Evolutionary conservation across 805 yeast genomes (phyloP).

Genomic region (Suhomyces prunicola): DNA sequence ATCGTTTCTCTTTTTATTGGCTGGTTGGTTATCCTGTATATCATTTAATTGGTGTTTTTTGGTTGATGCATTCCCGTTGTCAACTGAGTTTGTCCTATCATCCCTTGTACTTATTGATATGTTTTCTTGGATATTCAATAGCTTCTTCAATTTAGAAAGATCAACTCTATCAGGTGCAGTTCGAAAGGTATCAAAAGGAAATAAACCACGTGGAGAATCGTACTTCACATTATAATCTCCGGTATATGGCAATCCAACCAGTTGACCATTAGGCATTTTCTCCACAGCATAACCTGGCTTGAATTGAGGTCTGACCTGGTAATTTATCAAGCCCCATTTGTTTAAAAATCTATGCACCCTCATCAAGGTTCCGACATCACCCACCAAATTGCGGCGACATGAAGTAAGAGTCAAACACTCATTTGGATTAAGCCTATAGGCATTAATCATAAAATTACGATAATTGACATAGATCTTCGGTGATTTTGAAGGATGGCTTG

Average conservation of each 20-base stretch:
- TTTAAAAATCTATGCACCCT: slow-evolving; percentile 79
- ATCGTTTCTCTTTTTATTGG: slow-evolving; percentile 27
- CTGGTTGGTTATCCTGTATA: slow-evolving; percentile 10
- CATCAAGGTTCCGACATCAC: slow-evolving; percentile 87
- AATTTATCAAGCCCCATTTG: slow-evolving; percentile 91
- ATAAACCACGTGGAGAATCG: slow-evolving; percentile 89
- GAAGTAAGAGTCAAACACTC: slow-evolving; percentile 90
- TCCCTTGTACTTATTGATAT: slow-evolving; percentile 4
- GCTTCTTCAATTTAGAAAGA: slow-evolving; percentile 32
- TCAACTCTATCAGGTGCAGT: slow-evolving; percentile 53
- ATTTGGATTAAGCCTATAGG: slow-evolving; percentile 83
- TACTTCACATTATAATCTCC: slow-evolving; percentile 73
- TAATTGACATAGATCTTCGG: slow-evolving; percentile 78
- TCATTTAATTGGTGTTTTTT: not conserved
- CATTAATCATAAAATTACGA: slow-evolving; percentile 84
- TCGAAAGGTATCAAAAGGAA: slow-evolving; percentile 84
- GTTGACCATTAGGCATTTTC: slow-evolving; percentile 39
- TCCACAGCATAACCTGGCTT: slow-evolving; percentile 63
- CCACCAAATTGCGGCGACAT: slow-evolving; percentile 82
- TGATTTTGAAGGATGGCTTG: slow-evolving; percentile 70
- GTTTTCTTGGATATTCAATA: slow-evolving; percentile 17
- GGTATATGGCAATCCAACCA: slow-evolving; percentile 61
- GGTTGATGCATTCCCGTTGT: slow-evolving; percentile 1
- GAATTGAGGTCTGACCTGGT: slow-evolving; percentile 80
- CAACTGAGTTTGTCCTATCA: not conserved